Evolutionary conservation across 495 filamentous ascomycete genomes (phyloP), one percentile per base, ranked within the genome.

Genomic region (Clavariopsis aquatica): DNA sequence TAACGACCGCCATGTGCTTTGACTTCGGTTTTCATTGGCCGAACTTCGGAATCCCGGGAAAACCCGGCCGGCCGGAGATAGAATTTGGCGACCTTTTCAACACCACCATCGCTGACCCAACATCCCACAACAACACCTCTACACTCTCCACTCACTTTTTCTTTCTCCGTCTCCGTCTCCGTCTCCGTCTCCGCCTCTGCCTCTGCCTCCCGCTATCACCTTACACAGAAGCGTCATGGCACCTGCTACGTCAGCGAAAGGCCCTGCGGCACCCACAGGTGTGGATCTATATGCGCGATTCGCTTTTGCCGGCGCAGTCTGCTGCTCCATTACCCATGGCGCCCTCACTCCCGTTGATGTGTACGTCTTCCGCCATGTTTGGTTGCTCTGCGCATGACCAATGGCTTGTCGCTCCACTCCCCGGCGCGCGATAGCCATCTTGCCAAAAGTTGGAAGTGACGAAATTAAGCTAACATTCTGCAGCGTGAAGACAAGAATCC

Each of bases 271-370:
- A 68, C 74, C 76, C 36, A 66, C 45, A 43, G 78, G 80, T 53
- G 34, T 78, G 38, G 68, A 23, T 10, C 76, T 80, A 20, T 80
- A 80, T 67, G 73, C 87, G 64, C 80, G 91, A 75, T 96, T 96
- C 82, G 91, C 93, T 76, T 89, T 96, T 73, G 92, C 92, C 66
- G 92, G 92, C 77, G 92, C 92, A 69, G 81, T 95, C 80, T 96
- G 92, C 87, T 96, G 92, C 78, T 90, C 90, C 72, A 82, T 96
- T 79, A 96, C 92, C 70, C 92, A 96, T 82, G 92, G 92, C 72
- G 86, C 83, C 72, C 84, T 96, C 75, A 96, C 92, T 59, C 92
- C 92, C 70, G 89, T 96, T 73, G 92, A 96, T 87, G 92, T 96
- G 92, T 96, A 91, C 81, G 92, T 87, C n/a, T 60, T 60, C n/a